phyloP scores from a whole-genome alignment of 306 rosid species.

The Vigna angularis region DNA sequence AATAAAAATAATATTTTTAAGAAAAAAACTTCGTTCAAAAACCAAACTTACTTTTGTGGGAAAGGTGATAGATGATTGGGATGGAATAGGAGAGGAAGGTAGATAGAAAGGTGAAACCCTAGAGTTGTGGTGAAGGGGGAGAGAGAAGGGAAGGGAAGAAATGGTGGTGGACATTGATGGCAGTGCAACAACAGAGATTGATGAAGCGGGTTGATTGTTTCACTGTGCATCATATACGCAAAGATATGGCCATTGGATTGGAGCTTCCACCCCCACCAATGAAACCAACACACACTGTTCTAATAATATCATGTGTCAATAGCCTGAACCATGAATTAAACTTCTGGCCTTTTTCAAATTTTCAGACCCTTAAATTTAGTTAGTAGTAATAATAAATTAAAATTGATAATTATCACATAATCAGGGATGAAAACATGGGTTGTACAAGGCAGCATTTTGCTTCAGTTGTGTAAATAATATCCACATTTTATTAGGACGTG shows the following conservation, averaged over 20 bases:
- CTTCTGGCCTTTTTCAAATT: not conserved
- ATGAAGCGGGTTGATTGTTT: conserved; percentile 14
- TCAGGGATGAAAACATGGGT: not conserved
- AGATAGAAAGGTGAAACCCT: conserved; percentile 43
- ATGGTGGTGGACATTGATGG: conserved; percentile 37
- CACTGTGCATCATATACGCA: conserved; percentile 2
- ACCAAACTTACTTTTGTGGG: conserved; percentile 45
- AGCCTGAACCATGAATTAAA: conserved; percentile 5
- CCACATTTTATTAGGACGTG: conserved; percentile 14
- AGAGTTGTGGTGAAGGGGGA: conserved; percentile 36
- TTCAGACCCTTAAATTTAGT: not conserved
- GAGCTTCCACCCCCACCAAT: conserved; percentile 31
- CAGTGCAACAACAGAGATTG: conserved; percentile 8
- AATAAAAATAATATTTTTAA: not conserved
- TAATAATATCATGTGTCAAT: not conserved
- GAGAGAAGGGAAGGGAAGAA: conserved; percentile 43
- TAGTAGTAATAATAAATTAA: not conserved
- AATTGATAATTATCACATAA: not conserved
- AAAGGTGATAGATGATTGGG: conserved; percentile 34
- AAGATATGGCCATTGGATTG: conserved; percentile 1
- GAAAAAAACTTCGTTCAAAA: not conserved
- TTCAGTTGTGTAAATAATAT: not conserved
- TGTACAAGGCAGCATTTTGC: not conserved
- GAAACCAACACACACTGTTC: not conserved
- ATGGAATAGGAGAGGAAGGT: conserved; percentile 25